Evolutionary conservation across 257 asterid genomes (phyloP), one percentile per base, ranked within the genome.

Genomic region (Anisodus acutangulus): DNA sequence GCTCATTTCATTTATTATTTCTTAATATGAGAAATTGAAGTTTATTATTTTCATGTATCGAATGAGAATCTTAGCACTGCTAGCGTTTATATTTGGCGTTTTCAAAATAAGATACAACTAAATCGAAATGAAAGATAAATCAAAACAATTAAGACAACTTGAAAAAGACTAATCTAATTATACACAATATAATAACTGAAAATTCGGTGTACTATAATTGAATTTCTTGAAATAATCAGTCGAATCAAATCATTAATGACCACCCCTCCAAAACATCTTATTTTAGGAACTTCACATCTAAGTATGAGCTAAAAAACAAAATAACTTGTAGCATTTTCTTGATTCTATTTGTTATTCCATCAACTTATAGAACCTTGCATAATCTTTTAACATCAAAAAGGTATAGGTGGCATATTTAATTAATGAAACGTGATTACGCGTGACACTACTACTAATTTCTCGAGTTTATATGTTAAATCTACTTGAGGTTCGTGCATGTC

Each of bases 361-460:
- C 16, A 45, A 5, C 9, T 13, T 71, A 45, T 45, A 43, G 26
- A 22, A 22, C 26, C 26, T 74, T 12, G 80, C 6, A 19, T 74
- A 19, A 47, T 72, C 12, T 47, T 72, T 4, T 72, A 47, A 11
- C 19, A 47, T 72, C 19, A 47, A 22, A 74, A 12, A 74, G 57
- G 6, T 49, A 16, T 10, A 45, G 58, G 19, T 74, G 80, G 80
- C 80, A 47, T 74, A 49, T 11, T 47, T 47, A 74, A 74, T 74
- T 74, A 49, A 49, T 74, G 19, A 74, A 74, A 49, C 80, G 80
- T 74, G 80, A 2, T 74, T 74, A 74, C 55, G 19, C 39, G 62
- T 49, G 80, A 49, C 80, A 9, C 0, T 47, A 4, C 62, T 3
- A 51, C 80, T 22, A 49, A 22, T 47, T 19, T 19, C 80, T 3